phyloP scores from a whole-genome alignment of 352 stramenopile genomes.

The Pythium brachiatum region DNA sequence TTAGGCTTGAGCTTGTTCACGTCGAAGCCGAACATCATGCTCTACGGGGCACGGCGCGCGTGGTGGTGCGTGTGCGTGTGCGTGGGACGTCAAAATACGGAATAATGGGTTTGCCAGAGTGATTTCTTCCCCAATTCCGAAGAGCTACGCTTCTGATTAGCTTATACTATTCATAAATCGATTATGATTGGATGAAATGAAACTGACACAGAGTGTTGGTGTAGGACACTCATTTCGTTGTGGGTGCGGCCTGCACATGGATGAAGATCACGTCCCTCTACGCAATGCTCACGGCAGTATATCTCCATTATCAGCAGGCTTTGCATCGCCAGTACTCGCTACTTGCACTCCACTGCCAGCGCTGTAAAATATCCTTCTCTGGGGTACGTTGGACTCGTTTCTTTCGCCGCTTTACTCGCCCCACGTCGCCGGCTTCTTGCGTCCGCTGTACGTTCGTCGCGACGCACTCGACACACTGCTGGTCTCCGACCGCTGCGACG shows the following conservation, averaged over 20 bases:
- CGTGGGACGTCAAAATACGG: neutral
- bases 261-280: neutral
- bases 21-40: conserved; percentile 87
- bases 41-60: neutral
- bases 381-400: neutral
- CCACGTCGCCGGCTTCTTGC: conserved; percentile 80
- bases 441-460: conserved; percentile 64
- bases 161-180: neutral
- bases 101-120: too few relatives aligned
- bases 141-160: conserved; percentile 11
- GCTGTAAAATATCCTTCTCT: neutral
- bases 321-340: neutral
- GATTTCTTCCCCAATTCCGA: conserved; percentile 1
- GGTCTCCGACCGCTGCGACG: conserved; percentile 22
- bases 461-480: conserved; percentile 32
- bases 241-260: conserved; percentile 1
- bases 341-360: neutral
- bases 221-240: conserved; percentile 23
- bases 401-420: conserved; percentile 38
- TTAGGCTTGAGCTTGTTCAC: conserved; percentile 91
- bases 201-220: conserved; percentile 10
- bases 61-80: conserved; percentile 1
- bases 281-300: too few relatives aligned
- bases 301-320: neutral
- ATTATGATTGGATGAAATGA: conserved; percentile 16